Evolutionary conservation across 352 stramenopile genomes (phyloP).

Genomic region (Globisporangium nunn): DNA sequence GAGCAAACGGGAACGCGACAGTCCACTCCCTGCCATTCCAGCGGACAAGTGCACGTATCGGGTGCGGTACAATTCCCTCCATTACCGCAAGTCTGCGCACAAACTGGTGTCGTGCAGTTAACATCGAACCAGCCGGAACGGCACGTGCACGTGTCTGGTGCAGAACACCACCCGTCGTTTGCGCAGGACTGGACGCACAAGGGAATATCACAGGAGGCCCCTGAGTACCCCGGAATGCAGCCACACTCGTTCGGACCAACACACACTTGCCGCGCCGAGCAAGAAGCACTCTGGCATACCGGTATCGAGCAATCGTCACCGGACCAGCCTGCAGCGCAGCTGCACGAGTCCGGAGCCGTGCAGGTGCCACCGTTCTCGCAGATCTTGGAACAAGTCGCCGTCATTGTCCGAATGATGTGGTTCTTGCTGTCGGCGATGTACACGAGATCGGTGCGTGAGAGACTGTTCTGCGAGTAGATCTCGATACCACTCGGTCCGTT

Average conservation of each 20-base stretch:
- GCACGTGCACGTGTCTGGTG: constrained; percentile 93
- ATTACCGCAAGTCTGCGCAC: constrained; percentile 94
- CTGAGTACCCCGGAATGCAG: constrained; percentile 91
- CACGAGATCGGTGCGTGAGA: constrained; percentile 55
- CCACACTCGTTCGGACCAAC: constrained; percentile 88
- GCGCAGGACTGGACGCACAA: constrained; percentile 88
- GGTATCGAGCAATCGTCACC: constrained; percentile 88
- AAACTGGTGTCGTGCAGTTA: constrained; percentile 96
- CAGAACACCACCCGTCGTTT: constrained; percentile 83
- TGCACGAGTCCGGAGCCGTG: constrained; percentile 79
- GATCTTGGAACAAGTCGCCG: constrained; percentile 86
- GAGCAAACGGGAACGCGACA: constrained; percentile 90
- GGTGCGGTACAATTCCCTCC: constrained; percentile 92
- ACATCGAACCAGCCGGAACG: constrained; percentile 91
- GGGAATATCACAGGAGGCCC: constrained; percentile 60
- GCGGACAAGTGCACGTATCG: constrained; percentile 85
- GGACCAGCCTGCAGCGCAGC: constrained; percentile 81
- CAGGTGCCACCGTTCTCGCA: constrained; percentile 95
- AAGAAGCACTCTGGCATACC: constrained; percentile 39
- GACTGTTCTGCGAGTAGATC: constrained; percentile 46
- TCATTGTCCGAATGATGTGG: constrained; percentile 88
- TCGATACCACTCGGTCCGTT: constrained; percentile 56
- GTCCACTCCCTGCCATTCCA: constrained; percentile 86
- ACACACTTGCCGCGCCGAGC: constrained; percentile 76
- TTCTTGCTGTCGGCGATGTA: constrained; percentile 92